A percentile compares a stretch with the other conserved stretches of the same genome.
These are phyloP conservation scores for Coemansia brasiliensis DNA, from an alignment of 192 early-diverging fungal species.

Conservation along the genomic window DNA sequence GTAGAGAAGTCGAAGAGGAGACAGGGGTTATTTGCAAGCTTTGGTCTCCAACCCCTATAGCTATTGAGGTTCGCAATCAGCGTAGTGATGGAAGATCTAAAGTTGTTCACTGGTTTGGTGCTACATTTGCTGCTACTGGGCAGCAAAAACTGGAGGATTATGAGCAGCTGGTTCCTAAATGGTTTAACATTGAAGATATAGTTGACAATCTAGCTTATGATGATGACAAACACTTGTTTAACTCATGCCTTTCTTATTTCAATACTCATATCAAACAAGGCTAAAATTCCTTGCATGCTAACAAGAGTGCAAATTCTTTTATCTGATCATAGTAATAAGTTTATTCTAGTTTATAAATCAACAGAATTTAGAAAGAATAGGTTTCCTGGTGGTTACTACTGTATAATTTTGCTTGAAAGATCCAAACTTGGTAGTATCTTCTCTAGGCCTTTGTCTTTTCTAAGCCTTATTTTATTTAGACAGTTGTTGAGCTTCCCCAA, in stretches of 20 bases:
- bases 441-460: too few relatives aligned
- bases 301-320: too few relatives aligned
- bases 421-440: too few relatives aligned
- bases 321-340: too few relatives aligned
- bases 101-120: conserved; percentile 48
- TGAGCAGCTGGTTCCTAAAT: conserved; percentile 17
- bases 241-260: not conserved
- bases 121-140: conserved; percentile 11
- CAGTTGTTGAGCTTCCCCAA: too few relatives aligned
- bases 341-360: too few relatives aligned
- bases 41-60: conserved; percentile 19
- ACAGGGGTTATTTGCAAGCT: conserved; percentile 33
- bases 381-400: too few relatives aligned
- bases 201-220: conserved; percentile 12
- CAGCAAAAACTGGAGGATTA: conserved; percentile 28
- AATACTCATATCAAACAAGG: too few relatives aligned
- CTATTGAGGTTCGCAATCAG: conserved; percentile 24
- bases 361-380: too few relatives aligned
- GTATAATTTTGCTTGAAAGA: too few relatives aligned
- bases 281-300: too few relatives aligned
- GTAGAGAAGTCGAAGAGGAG: conserved; percentile 42
- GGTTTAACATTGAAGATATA: conserved; percentile 23
- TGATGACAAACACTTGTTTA: conserved; percentile 17
- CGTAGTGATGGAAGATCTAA: conserved; percentile 20
- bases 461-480: too few relatives aligned